These are phyloP conservation scores for Ophiostoma sp. DNA, from an alignment of 2,329 filamentous ascomycete genomes.

Conservation along the genomic window DNA sequence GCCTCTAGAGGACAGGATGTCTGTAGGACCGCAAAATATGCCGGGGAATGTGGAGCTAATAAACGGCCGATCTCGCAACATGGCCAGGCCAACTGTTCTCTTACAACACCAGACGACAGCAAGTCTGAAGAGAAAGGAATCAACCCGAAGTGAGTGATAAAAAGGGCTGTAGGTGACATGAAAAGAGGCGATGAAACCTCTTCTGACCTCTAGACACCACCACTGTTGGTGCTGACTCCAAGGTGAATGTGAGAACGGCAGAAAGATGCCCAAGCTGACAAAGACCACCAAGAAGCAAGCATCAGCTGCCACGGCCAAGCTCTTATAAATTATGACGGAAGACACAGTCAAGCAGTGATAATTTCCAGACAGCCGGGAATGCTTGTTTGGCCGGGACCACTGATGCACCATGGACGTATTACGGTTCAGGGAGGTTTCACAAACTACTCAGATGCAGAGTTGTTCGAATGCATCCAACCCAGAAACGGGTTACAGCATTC, in stretches of 20 bases:
- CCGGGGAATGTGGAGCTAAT: background rate
- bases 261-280: background rate
- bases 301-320: background rate
- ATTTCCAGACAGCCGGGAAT: slow-evolving; percentile 6
- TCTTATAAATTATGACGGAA: too few species aligned
- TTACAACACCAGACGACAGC: background rate
- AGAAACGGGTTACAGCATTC: background rate
- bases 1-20: background rate
- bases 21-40: background rate
- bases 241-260: background rate
- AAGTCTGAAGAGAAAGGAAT: background rate
- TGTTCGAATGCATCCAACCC: background rate
- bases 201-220: background rate
- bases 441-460: background rate
- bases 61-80: background rate
- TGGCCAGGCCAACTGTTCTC: too few species aligned
- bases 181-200: background rate
- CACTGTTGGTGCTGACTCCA: background rate
- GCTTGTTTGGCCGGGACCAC: background rate
- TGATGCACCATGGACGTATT: background rate
- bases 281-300: background rate
- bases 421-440: background rate
- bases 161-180: background rate
- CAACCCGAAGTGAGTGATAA: background rate
- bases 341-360: background rate